Percentiles rank a stretch among this genome's conserved stretches.
These are phyloP conservation scores for Podaxis carcinomalis DNA, from an alignment of 768 basidiomycete genomes.

Conservation along the genomic window DNA sequence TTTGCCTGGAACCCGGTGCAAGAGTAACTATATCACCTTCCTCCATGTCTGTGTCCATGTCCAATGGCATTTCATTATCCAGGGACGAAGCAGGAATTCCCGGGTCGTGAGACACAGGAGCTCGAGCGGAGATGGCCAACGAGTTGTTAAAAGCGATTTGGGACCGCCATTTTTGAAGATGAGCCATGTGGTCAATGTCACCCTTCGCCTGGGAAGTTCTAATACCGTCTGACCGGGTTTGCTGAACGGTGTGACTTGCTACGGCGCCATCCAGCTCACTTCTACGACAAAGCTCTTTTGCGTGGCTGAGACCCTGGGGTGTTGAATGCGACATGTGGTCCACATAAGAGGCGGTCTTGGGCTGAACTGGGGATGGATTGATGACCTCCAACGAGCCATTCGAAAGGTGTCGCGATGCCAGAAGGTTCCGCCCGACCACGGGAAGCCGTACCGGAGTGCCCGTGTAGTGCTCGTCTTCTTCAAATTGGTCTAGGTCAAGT, in stretches of 20 bases:
- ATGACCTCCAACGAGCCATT: background rate
- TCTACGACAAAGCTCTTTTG: background rate
- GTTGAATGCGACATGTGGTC: background rate
- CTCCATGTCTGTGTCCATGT: background rate
- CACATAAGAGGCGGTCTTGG: background rate
- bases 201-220: slow-evolving; percentile 6
- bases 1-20: background rate
- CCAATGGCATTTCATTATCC: background rate
- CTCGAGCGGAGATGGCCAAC: background rate
- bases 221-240: slow-evolving; percentile 6
- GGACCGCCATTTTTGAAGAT: background rate
- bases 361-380: background rate
- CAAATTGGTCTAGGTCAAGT: background rate
- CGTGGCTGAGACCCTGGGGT: background rate
- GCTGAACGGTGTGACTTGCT: background rate
- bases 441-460: background rate
- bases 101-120: background rate
- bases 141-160: background rate
- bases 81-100: background rate
- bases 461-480: background rate
- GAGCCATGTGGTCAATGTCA: background rate
- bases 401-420: background rate
- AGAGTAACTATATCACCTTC: background rate
- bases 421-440: background rate
- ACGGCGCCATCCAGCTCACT: background rate